Conservation (phyloP, 768 basidiomycete species). For the Termitomyces sp. region DNA sequence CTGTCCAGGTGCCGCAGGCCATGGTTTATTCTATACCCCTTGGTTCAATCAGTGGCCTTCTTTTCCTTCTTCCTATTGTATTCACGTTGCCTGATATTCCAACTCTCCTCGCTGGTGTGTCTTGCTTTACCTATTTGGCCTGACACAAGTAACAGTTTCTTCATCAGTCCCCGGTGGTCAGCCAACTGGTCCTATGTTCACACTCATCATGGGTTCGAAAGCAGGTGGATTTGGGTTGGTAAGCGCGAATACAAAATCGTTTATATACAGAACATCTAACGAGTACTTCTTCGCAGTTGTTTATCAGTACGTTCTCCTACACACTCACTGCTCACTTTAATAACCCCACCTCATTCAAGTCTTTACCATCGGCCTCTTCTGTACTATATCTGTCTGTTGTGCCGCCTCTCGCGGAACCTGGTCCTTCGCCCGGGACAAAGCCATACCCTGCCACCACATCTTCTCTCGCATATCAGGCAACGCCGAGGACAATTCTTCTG, state of each 20-base stretch:
- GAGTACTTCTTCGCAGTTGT: conserved; percentile 23
- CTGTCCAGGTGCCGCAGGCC: conserved; percentile 48
- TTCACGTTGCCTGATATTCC: conserved; percentile 60
- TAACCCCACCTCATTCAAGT: conserved; percentile 26
- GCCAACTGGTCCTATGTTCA: conserved; percentile 59
- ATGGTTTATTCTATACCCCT: conserved; percentile 52
- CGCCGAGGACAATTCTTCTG: conserved; percentile 29
- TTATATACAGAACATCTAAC: neutral
- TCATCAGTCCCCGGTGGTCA: conserved; percentile 51
- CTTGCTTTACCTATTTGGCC: neutral
- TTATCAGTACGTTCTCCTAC: conserved; percentile 26
- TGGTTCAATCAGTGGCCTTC: conserved; percentile 43
- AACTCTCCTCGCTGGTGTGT: conserved; percentile 44
- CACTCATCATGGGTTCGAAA: conserved; percentile 55
- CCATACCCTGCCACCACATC: conserved; percentile 46
- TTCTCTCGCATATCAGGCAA: conserved; percentile 43
- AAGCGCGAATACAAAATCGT: conserved; percentile 6
- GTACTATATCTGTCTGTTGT: conserved; percentile 62
- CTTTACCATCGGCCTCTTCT: conserved; percentile 53
- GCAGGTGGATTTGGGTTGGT: conserved; percentile 61
- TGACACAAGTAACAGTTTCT: neutral
- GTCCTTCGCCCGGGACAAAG: conserved; percentile 67
- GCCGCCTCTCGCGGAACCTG: conserved; percentile 68
- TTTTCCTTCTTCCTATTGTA: conserved; percentile 57
- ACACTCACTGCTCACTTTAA: neutral